Base-by-base conservation (phyloP, 257 asterid genomes). In the Thymus mandschuricus region DNA sequence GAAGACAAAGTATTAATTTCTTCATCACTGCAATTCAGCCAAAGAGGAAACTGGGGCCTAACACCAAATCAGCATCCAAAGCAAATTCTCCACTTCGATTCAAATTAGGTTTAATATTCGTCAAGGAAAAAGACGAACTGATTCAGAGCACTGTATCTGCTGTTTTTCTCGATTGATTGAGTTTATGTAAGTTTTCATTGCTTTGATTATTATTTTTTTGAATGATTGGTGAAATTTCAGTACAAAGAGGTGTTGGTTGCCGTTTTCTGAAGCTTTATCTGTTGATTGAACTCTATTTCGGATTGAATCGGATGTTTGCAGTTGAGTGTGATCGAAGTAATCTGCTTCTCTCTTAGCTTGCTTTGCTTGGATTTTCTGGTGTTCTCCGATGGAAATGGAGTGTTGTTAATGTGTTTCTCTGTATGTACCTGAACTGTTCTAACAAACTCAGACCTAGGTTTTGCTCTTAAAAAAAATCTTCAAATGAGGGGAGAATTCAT, bases 151-250 rank as follows among this genome's bases (percentile, higher is more conserved):
- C 59, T 48, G 54, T 46, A 44, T 27, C 45, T 35, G 57, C 31
- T 34, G 55, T 43, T 8, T 29, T 33, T 62, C 40, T 21, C 21
- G 21, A 21, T 21, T 21, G 73, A 41, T 70, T 65, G 71, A 74
- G 33, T 65, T 59, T 59, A 31, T 31, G 80, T 79, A 70, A 70
- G 83, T 60, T 64, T 70, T 50, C 35, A 33, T 55, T 38, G n/a
- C 12, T 57, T 61, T 52, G 29, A 1, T 21, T 70, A 52, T 50
- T 21, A 1, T 15, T 70, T 12, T 51, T 66, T 12, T 55, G 59
- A 71, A 31, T 68, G 52, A 75, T 75, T 44, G 35, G 44, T 35
- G 34, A 33, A 27, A 12, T 35, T 49, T 10, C 59, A 68, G 15
- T 11, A 58, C 4, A 44, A 27, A 72, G 55, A 72, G 21, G 8